Percentiles rank a stretch among this genome's conserved stretches.
Evolutionary conservation across 2,329 filamentous ascomycete genomes (phyloP).

Genomic region (Helicocarpus griseus): DNA sequence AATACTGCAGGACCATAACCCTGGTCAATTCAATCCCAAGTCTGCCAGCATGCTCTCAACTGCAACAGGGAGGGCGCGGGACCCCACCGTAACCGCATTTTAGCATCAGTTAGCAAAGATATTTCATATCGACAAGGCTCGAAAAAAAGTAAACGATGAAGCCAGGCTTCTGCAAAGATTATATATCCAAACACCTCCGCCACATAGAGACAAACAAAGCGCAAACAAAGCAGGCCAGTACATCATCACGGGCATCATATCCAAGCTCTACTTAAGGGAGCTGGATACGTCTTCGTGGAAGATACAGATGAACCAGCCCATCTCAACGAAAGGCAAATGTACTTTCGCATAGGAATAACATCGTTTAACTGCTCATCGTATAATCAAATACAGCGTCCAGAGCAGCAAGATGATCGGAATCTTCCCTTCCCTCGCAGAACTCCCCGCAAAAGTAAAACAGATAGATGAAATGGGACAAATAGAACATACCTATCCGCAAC

Average conservation of each 20-base stretch:
- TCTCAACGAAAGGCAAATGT: background rate
- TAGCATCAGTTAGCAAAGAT: background rate
- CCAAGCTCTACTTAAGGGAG: background rate
- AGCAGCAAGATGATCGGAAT: background rate
- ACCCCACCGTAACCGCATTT: background rate
- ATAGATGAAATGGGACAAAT: constrained; percentile 3
- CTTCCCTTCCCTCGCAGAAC: background rate
- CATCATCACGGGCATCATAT: background rate
- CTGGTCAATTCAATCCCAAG: constrained; percentile 59
- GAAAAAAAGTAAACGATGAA: background rate
- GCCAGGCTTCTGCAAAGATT: background rate
- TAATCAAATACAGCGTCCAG: background rate
- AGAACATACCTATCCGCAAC: constrained; percentile 54
- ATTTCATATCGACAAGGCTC: background rate
- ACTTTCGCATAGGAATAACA: background rate
- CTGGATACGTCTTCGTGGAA: background rate
- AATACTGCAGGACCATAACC: constrained; percentile 59
- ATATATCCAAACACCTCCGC: background rate
- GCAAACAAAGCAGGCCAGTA: background rate
- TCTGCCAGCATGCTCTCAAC: constrained; percentile 27
- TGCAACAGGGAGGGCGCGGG: background rate
- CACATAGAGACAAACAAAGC: background rate
- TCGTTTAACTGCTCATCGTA: background rate
- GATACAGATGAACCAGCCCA: background rate
- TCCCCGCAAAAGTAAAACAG: background rate